phyloP scores from a whole-genome alignment of 768 basidiomycete species.

The Clavulina sp. region DNA sequence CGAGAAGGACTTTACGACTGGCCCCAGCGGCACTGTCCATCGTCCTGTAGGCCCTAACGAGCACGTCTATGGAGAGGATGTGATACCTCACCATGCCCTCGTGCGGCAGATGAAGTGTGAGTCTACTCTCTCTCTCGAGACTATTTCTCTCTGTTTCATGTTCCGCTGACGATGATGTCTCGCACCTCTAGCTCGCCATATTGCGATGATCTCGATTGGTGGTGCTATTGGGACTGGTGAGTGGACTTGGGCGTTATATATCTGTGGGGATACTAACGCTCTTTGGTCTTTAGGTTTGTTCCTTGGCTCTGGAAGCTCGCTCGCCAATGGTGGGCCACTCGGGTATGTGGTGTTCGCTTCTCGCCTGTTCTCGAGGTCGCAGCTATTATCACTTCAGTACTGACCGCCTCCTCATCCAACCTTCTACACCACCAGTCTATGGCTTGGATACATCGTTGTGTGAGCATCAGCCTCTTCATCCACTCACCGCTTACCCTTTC shows the following conservation, averaged over 20 bases:
- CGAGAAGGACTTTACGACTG: too few species aligned
- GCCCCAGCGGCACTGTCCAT: too few species aligned
- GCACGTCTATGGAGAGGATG: too few species aligned
- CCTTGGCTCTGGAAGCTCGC: slow-evolving; percentile 9
- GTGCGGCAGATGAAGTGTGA: too few species aligned
- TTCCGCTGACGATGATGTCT: too few species aligned
- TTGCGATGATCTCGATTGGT: not conserved
- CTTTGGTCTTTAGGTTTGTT: slow-evolving; percentile 8
- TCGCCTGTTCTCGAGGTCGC: not conserved
- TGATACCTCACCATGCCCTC: too few species aligned
- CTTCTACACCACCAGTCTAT: not conserved
- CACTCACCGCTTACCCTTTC: too few species aligned
- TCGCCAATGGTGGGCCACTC: slow-evolving; percentile 10
- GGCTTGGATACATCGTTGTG: slow-evolving; percentile 10
- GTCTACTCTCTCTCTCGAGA: too few species aligned
- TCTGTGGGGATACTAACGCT: not conserved
- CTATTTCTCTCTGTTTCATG: too few species aligned
- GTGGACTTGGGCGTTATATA: not conserved
- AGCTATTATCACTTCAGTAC: too few species aligned
- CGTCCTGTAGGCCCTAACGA: too few species aligned
- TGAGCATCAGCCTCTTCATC: too few species aligned
- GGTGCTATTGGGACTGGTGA: not conserved
- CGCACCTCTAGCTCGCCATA: slow-evolving; percentile 1
- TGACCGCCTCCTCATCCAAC: not conserved
- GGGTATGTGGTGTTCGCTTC: not conserved